Evolutionary conservation across 2,329 filamentous ascomycete species (phyloP), one percentile per base, ranked within the genome.

Genomic region (Clonostachys sp.): DNA sequence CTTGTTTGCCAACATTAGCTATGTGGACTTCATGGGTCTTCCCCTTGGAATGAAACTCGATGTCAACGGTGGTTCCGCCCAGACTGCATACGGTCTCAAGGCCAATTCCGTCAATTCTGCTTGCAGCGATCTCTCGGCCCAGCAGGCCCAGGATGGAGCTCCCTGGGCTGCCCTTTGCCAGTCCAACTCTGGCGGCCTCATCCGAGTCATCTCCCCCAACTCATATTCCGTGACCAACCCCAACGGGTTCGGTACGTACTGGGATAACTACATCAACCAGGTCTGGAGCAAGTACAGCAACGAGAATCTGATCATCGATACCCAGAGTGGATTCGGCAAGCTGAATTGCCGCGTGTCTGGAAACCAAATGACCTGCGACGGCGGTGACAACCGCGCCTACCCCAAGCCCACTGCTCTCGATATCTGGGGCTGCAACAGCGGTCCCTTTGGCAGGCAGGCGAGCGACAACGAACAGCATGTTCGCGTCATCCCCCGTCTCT

Each of bases 1-100:
- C 62, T 65, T 87, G 6, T 88, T 80, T 58, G 81, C 79, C 55
- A 87, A 87, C 55, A 83, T 91, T 56, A 81, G 75, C 51, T 85
- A 86, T 61, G 88, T 91, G 46, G 87, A 91, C 68, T 91, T 91
- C 64, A 78, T 90, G 51, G 71, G 71, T 55, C 61, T 86, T 54
- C 83, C 85, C n/a, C 75, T 86, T 45, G 75, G 78, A 2, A 72
- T 85, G 52, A 61, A 65, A 50, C 73, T 85, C 42, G 64, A 65
- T 47, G 77, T 73, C 50, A 68, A 68, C 17, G 61, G 64, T 41
- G 78, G 75, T 41, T 52, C 54, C 12, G 59, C 67, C 16, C 72
- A 73, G 51, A 70, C 71, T 3, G 45, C 62, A 35, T 64, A 70
- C 48, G 78, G 73, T 8, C 66, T 81, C 39, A 61, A 69, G 43